phyloP scores from a whole-genome alignment of 2,329 filamentous ascomycete genomes.

The Escovopsis sp. region DNA sequence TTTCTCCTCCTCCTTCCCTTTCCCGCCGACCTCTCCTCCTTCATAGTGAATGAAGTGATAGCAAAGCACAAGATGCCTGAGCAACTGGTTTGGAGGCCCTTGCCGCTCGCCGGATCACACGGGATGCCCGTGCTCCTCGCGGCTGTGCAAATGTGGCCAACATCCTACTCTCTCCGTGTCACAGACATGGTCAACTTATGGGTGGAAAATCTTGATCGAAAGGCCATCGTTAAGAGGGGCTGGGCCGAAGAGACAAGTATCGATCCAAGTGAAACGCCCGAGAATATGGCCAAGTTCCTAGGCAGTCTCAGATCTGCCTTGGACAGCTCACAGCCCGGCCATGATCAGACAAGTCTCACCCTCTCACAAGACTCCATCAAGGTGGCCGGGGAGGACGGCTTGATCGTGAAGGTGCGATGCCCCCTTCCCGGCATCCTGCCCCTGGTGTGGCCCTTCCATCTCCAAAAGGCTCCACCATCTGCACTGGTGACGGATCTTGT shows the following conservation, averaged over 20 bases:
- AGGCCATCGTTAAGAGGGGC: conserved; percentile 47
- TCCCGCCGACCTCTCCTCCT: neutral
- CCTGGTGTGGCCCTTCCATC: conserved; percentile 48
- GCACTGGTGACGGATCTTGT: conserved; percentile 33
- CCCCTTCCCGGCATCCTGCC: conserved; percentile 48
- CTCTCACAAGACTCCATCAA: conserved; percentile 20
- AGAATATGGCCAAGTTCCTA: conserved; percentile 53
- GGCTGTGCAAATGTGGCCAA: conserved; percentile 36
- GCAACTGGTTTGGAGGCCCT: conserved; percentile 29
- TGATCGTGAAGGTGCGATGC: conserved; percentile 40
- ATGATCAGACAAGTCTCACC: conserved; percentile 28
- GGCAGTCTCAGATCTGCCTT: conserved; percentile 41
- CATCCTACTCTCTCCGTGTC: conserved; percentile 48
- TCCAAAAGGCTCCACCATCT: conserved; percentile 30
- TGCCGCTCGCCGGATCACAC: conserved; percentile 26
- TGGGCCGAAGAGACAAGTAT: conserved; percentile 51
- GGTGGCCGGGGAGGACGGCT: conserved; percentile 23
- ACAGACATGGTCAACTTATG: conserved; percentile 64
- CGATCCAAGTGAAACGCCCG: conserved; percentile 52
- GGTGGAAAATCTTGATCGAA: conserved; percentile 47
- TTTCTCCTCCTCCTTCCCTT: neutral
- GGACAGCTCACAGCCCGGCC: conserved; percentile 28
- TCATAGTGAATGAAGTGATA: too few species aligned
- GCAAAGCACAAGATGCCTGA: conserved; percentile 13
- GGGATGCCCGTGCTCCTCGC: conserved; percentile 46